Evolutionary conservation across 805 yeast genomes (phyloP).

Genomic region (Soucietia sequanensis): DNA sequence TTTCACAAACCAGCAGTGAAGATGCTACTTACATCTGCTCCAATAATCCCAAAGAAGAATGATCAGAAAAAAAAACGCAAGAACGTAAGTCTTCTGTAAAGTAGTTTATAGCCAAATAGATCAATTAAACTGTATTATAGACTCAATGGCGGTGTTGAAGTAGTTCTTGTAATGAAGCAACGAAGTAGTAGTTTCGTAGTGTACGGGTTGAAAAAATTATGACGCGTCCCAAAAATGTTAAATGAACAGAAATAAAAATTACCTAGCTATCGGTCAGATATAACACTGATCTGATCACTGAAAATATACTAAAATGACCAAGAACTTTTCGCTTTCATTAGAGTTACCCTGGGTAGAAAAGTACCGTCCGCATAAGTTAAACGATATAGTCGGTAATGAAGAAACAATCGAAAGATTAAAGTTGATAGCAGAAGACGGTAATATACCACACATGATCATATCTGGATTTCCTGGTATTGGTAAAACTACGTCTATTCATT

Average conservation of each 20-base stretch:
- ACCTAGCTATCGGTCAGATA: no score
- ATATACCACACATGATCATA: constrained; percentile 94
- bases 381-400: constrained; percentile 89
- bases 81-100: no score
- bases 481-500: constrained; percentile 89
- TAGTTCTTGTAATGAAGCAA: no score
- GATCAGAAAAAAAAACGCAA: constrained; percentile 16
- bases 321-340: constrained; percentile 11
- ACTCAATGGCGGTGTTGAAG: no score
- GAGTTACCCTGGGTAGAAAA: constrained; percentile 78
- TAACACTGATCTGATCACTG: no score
- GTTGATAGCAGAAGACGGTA: constrained; percentile 87
- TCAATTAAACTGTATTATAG: no score
- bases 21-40: constrained; percentile 46
- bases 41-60: constrained; percentile 29
- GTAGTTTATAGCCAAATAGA: no score
- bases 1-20: constrained; percentile 39
- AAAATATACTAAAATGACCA: background rate
- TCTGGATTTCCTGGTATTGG: constrained; percentile 98
- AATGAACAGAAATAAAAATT: no score
- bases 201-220: no score
- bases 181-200: no score
- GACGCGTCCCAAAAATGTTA: no score
- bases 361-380: constrained; percentile 76
- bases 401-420: constrained; percentile 84